Base-by-base conservation (phyloP, 2,329 filamentous ascomycete genomes). In the Trichoderma endophyticum region DNA sequence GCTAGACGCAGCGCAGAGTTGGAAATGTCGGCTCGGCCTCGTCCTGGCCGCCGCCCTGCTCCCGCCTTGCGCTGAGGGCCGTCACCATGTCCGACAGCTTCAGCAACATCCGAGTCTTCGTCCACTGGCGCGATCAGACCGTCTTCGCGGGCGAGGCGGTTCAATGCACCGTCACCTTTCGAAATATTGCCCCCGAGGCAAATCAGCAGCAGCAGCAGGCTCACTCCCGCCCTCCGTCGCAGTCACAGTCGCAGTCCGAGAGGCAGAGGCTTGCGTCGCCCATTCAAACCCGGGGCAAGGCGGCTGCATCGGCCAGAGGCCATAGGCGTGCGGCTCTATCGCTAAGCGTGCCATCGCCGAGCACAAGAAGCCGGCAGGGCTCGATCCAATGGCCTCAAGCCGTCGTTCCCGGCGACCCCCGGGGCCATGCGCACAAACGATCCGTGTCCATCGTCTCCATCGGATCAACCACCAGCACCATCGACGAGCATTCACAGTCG, bases 121-220 rank as follows among this genome's bases (percentile, higher is more conserved):
- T 99, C 82, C 91, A 92, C 84, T 99, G 95, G 93, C 92, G 94
- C 81, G 93, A 97, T 80, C 91, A 95, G 81, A 95, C 93, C 74
- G 93, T 99, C 78, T 99, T 98, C 83, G 93, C 96, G 71, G 96
- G 96, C 82, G 96, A 99, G 86, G 92, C 97, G 79, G 89, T 98
- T 79, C 93, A 95, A 84, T 98, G 96, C 83, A 94, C 91, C 76
- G 97, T 99, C 81, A 98, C 93, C 65, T 99, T 99, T 84, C 95
- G 92, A 83, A 99, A 99, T 81, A 88, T 95, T 74, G 87, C 89
- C 56, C 79, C 87, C 64, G 83, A 83, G 51, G 75, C 81, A 43
- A 79, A 75, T 60, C 81, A 82, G 71, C 72, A 62, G 30, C 78
- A 81, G 39, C 61, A 64, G 21, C 61, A 48, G 61, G 6, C 57